Base-by-base conservation (phyloP, 257 asterid species). In the Gentiana straminea region DNA sequence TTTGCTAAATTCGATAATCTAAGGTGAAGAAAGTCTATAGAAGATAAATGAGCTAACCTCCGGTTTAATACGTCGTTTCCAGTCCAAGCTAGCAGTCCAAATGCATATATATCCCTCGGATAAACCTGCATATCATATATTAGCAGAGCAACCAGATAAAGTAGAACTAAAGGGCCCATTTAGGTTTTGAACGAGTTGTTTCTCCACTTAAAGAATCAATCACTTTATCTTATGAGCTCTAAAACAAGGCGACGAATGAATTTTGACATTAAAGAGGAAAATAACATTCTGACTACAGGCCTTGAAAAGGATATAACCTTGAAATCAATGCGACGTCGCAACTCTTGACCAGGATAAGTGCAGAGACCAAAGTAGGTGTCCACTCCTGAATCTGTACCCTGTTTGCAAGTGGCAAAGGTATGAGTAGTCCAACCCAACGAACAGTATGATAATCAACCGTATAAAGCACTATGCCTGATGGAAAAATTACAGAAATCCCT, bases 361-460 rank as follows among this genome's bases (percentile, higher is more conserved):
- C 95, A 92, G 47, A 92, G 94, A 49, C 98, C 98, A 73, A 85
- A 87, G 70, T 81, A 92, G 7, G 97, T 92, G 70, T 92, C 98
- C 64, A 92, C 93, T 58, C 97, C 97, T 50, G 84, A 72, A 73
- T 85, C 95, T 11, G 85, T 81, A 58, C 88, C 93, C 98, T 91
- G 80, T 32, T 3, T 41, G 15, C 54, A 58, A 8, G 63, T 39
- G 44, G 34, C 58, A 54, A 3, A 51, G 50, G 6, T 35, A 49
- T 56, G 58, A 47, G 55, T 12, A 13, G 60, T 64, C 5, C 9
- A 10, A 41, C 46, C 46, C 37, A 54, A 51, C 44, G 49, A 71
- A 46, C 35, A 39, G 45, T 35, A 58, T 51, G 37, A 55, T 62
- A 33, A 13, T 37, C 58, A 60, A 64, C 36, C 43, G 32, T 58